A percentile compares a stretch with the other conserved stretches of the same genome.
phyloP scores from a whole-genome alignment of 441 rosid genomes.

The Bocquillonia castaneifolia region DNA sequence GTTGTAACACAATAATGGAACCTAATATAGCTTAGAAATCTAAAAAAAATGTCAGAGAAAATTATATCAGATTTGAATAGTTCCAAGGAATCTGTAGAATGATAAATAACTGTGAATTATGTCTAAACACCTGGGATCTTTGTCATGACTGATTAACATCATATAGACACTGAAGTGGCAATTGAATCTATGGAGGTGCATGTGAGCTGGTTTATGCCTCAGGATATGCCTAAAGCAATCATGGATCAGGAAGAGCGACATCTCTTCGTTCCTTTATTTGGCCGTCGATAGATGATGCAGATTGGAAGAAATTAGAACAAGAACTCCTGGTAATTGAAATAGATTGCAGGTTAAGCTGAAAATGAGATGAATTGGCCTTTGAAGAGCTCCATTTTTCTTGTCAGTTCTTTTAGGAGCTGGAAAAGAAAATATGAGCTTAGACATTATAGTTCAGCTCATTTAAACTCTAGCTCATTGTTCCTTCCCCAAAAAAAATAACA shows the following conservation, averaged over 20 bases:
- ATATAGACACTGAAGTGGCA: neutral
- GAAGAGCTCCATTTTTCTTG: neutral
- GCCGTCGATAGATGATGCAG: neutral
- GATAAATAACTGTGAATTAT: neutral
- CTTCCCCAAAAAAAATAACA: too few relatives aligned
- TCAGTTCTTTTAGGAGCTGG: neutral
- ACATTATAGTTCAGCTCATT: neutral
- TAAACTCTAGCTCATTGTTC: neutral
- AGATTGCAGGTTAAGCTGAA: neutral
- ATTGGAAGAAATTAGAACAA: neutral
- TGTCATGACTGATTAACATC: neutral
- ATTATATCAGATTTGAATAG: neutral
- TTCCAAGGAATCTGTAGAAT: neutral
- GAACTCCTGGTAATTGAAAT: neutral
- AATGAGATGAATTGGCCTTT: neutral
- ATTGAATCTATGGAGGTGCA: neutral
- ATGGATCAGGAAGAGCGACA: neutral
- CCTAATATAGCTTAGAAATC: neutral
- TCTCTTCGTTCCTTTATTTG: neutral
- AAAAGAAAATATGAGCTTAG: too few relatives aligned
- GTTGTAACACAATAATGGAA: neutral
- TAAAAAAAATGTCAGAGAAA: neutral
- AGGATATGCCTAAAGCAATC: neutral
- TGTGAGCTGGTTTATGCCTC: neutral
- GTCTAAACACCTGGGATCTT: neutral